phyloP scores from a whole-genome alignment of 805 yeast species.

The Scheffersomyces amazonensis region DNA sequence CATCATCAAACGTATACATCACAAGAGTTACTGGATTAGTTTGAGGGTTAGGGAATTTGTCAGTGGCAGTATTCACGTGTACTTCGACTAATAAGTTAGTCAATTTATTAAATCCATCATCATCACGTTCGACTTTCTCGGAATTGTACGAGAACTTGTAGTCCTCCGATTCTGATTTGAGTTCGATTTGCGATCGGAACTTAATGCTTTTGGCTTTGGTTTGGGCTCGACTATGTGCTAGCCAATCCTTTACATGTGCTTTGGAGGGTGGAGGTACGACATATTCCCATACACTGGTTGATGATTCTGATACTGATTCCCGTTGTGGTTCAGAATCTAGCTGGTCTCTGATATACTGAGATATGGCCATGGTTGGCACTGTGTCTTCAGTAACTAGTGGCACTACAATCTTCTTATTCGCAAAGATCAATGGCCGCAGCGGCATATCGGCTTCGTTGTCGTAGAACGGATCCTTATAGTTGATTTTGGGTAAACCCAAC shows the following conservation, averaged over 20 bases:
- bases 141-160: slow-evolving; percentile 38
- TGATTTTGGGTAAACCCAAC: slow-evolving; percentile 46
- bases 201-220: slow-evolving; percentile 9
- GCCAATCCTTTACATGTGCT: slow-evolving; percentile 34
- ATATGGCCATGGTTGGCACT: slow-evolving; percentile 2
- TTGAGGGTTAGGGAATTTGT: slow-evolving; percentile 58
- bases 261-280: slow-evolving; percentile 46
- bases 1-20: slow-evolving; percentile 59
- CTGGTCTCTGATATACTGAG: background rate
- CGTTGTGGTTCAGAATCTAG: background rate
- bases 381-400: slow-evolving; percentile 14
- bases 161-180: slow-evolving; percentile 38
- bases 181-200: slow-evolving; percentile 51
- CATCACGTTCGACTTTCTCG: slow-evolving; percentile 31
- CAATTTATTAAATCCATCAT: slow-evolving; percentile 44
- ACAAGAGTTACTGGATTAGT: slow-evolving; percentile 57
- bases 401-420: slow-evolving; percentile 60
- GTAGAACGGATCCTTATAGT: slow-evolving; percentile 64
- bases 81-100: slow-evolving; percentile 66
- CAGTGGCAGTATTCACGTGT: slow-evolving; percentile 45
- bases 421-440: slow-evolving; percentile 57
- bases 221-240: slow-evolving; percentile 11
- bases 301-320: too few species aligned
- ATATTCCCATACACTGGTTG: slow-evolving; percentile 44
- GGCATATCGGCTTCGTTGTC: slow-evolving; percentile 51